Conservation (phyloP, 2,329 filamentous ascomycete species). For the Aspergillus cejpii region DNA sequence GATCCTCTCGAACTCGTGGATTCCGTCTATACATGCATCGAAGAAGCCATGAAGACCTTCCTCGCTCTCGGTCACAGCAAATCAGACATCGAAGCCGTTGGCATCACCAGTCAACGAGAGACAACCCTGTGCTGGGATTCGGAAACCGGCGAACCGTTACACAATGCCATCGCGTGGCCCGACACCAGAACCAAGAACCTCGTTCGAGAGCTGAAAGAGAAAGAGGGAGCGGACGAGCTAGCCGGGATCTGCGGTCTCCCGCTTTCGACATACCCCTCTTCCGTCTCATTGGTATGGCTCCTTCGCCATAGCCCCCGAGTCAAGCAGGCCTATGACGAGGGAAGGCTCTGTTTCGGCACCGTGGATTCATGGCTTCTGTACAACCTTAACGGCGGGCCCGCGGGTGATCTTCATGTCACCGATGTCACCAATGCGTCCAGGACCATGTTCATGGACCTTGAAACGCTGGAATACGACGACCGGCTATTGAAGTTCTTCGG, state of each 20-base stretch:
- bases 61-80: constrained; percentile 60
- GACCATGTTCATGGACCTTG: constrained; percentile 92
- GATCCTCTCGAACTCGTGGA: constrained; percentile 69
- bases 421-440: constrained; percentile 82
- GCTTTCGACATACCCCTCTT: constrained; percentile 80
- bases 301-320: constrained; percentile 65
- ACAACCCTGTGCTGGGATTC: constrained; percentile 81
- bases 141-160: constrained; percentile 68
- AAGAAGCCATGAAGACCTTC: constrained; percentile 66
- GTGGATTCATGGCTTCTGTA: constrained; percentile 86
- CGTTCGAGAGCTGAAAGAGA: constrained; percentile 67
- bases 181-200: constrained; percentile 73
- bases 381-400: constrained; percentile 64
- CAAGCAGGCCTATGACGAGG: constrained; percentile 66
- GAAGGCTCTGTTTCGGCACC: constrained; percentile 74
- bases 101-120: constrained; percentile 86
- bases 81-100: constrained; percentile 65
- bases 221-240: constrained; percentile 61
- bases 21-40: constrained; percentile 73
- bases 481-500: constrained; percentile 71
- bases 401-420: constrained; percentile 66
- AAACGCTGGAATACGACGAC: constrained; percentile 72
- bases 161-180: constrained; percentile 85
- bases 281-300: constrained; percentile 78
- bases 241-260: constrained; percentile 70